Evolutionary conservation across 2,329 filamentous ascomycete species (phyloP).

Genomic region (Alternaria sp.): DNA sequence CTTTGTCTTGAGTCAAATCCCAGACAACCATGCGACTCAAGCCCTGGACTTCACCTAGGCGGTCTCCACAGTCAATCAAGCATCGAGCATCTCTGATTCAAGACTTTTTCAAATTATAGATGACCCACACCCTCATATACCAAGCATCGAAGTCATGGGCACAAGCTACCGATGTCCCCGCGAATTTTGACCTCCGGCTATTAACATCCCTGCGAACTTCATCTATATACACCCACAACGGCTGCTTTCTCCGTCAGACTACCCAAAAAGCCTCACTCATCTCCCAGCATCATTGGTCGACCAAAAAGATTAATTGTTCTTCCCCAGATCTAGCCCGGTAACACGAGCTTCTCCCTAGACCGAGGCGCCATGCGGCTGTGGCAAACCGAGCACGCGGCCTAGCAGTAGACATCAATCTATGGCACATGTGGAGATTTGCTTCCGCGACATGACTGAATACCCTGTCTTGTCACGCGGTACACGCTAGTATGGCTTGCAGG

Average conservation of each 20-base stretch:
- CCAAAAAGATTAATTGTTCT: constrained; percentile 6
- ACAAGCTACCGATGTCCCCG: constrained; percentile 27
- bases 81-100: constrained; percentile 7
- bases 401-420: not conserved
- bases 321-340: constrained; percentile 13
- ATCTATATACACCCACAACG: constrained; percentile 29
- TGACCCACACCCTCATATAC: constrained; percentile 24
- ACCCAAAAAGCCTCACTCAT: constrained; percentile 12
- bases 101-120: constrained; percentile 6
- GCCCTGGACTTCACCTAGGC: constrained; percentile 3
- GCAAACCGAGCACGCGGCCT: constrained; percentile 15
- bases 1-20: not conserved
- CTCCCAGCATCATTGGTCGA: constrained; percentile 1
- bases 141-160: constrained; percentile 13
- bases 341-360: constrained; percentile 25
- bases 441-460: constrained; percentile 14
- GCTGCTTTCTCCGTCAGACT: constrained; percentile 30
- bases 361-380: constrained; percentile 15
- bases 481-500: constrained; percentile 1
- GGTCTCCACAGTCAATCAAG: constrained; percentile 16
- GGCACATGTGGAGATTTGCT: constrained; percentile 5
- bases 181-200: constrained; percentile 30
- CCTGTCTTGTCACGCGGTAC: constrained; percentile 15
- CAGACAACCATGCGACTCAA: not conserved
- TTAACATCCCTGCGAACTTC: constrained; percentile 36